Evolutionary conservation across 805 yeast genomes (phyloP), one percentile per base, ranked within the genome.

Genomic region (Suhomyces faveliae): DNA sequence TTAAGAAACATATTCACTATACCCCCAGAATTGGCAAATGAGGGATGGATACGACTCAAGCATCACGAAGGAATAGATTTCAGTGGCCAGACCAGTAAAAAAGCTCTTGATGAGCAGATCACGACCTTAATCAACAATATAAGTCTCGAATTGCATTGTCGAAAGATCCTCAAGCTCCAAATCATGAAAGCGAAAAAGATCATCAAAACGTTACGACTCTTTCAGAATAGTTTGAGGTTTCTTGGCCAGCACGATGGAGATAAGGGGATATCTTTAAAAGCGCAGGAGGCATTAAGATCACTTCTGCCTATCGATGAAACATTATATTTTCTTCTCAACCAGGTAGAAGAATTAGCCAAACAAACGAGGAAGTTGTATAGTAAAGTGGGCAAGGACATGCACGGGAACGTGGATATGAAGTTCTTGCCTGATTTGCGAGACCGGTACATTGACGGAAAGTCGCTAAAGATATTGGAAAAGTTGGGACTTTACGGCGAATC

Each of bases 1-100:
- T 67, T 89, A 43, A 70, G 96, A 59, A 91, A 91, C 61, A 80
- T 91, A 10, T 72, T 91, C 46, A 78, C 77, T 10, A 70, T 91
- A 13, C 96, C 96, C 0, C 66, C 66, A 4, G 86, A 83, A 11
- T 69, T 88, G 27, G 73, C 85, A 0, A 76, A 76, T 3, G 78
- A 70, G 10, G 95, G 96, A 5, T 82, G 80, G 73, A 68, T 91
- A 47, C 65, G 85, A 42, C 68, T 90, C 42, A 76, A 75, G 43
- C 94, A 89, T 59, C 94, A 91, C 49, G 75, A 78, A 44, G 80
- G 75, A 1, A 57, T 86, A n/a, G 67, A 56, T 11, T 63, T 61
- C 41, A 15, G 33, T 10, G 11, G 39, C n/a, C 30, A 20, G 33
- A 27, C 38, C 33, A 25, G 43, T 33, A 48, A 52, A 19, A 40